These are phyloP conservation scores for Anisodus acutangulus DNA, from an alignment of 257 asterid genomes.

Conservation along the genomic window DNA sequence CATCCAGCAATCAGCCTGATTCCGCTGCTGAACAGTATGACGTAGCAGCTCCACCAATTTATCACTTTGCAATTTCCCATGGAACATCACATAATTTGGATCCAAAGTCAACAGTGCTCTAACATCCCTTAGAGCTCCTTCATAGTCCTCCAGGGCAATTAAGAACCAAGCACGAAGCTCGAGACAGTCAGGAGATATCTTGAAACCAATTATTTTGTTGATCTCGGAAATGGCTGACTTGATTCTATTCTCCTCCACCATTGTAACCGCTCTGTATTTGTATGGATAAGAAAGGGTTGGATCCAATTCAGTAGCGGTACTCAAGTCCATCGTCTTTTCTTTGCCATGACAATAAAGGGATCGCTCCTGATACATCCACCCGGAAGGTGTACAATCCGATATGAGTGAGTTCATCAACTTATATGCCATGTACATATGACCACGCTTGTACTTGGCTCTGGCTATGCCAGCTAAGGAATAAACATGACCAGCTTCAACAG, in stretches of 20 bases:
- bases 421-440: constrained; percentile 81
- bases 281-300: constrained; percentile 91
- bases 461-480: constrained; percentile 86
- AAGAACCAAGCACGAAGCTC: constrained; percentile 98
- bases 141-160: constrained; percentile 68
- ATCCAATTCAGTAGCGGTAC: constrained; percentile 83
- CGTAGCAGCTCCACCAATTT: constrained; percentile 71
- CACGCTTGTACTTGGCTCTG: constrained; percentile 78
- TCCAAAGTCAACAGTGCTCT: constrained; percentile 85
- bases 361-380: constrained; percentile 99
- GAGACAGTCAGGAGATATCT: constrained; percentile 89
- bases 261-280: constrained; percentile 67
- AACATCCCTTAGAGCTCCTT: constrained; percentile 74
- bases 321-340: constrained; percentile 74
- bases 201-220: constrained; percentile 71
- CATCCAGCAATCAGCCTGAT: constrained; percentile 98
- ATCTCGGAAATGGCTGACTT: constrained; percentile 78
- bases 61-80: constrained; percentile 74
- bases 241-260: constrained; percentile 63
- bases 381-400: constrained; percentile 64
- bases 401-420: constrained; percentile 76
- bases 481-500: constrained; percentile 68
- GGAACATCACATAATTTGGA: constrained; percentile 82
- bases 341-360: constrained; percentile 74
- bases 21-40: constrained; percentile 67